Evolutionary conservation across 140 eudicot species (phyloP).

Genomic region (Senecio squalidus): DNA sequence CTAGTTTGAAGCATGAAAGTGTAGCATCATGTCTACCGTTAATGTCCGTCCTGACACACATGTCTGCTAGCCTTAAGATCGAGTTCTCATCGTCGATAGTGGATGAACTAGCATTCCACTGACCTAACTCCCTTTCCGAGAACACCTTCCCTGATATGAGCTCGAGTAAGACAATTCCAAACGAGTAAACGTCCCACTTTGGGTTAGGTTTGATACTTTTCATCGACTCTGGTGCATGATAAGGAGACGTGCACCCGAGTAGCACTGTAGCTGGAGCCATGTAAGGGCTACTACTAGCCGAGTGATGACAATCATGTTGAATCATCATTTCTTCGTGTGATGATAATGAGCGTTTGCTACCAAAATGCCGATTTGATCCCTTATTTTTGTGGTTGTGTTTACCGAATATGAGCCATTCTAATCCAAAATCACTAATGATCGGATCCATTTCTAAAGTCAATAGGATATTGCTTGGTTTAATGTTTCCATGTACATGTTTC

Average conservation of each 20-base stretch:
- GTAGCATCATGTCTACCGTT: slow-evolving; percentile 52
- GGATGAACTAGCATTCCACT: slow-evolving; percentile 48
- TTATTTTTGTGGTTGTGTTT: slow-evolving; percentile 39
- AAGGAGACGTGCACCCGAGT: slow-evolving; percentile 73
- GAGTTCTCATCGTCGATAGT: slow-evolving; percentile 37
- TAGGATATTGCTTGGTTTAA: slow-evolving; percentile 82
- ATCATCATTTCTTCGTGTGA: slow-evolving; percentile 39
- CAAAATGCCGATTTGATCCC: slow-evolving; percentile 60
- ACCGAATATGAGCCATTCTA: slow-evolving; percentile 64
- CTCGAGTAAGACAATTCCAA: slow-evolving; percentile 78
- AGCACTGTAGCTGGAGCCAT: slow-evolving; percentile 34
- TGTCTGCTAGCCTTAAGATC: slow-evolving; percentile 56
- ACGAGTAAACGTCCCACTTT: slow-evolving; percentile 84
- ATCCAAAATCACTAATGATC: slow-evolving; percentile 62
- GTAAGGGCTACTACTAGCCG: slow-evolving; percentile 40
- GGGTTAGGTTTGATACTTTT: slow-evolving; percentile 64
- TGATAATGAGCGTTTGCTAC: slow-evolving; percentile 58
- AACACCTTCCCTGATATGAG: slow-evolving; percentile 75
- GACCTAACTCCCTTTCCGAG: slow-evolving; percentile 62
- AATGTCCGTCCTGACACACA: slow-evolving; percentile 53
- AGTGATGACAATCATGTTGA: slow-evolving; percentile 34
- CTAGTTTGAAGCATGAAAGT: slow-evolving; percentile 55
- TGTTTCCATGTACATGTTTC: slow-evolving; percentile 80
- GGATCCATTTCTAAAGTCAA: slow-evolving; percentile 76
- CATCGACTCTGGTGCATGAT: slow-evolving; percentile 83